These are phyloP conservation scores for Mortierella sp. DNA, from an alignment of 371 early-diverging fungal genomes.

Conservation along the genomic window DNA sequence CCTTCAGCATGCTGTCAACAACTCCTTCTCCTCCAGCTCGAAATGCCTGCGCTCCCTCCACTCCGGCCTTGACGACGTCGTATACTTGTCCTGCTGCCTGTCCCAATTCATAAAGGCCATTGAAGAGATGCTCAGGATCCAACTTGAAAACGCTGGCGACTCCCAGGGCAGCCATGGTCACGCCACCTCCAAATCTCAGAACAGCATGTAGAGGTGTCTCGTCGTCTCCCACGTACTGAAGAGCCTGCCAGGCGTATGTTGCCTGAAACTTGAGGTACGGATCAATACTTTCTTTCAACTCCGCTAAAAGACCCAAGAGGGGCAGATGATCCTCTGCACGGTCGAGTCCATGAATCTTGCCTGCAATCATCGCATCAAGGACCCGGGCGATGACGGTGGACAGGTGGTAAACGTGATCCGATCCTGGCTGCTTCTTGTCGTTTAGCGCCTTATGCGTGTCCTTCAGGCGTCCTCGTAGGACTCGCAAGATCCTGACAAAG, in stretches of 20 bases:
- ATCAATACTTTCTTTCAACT: conserved; percentile 5
- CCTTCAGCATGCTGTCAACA: background rate
- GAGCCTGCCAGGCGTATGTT: conserved; percentile 22
- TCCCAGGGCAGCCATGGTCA: background rate
- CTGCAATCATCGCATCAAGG: conserved; percentile 14
- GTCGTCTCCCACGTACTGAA: conserved; percentile 17
- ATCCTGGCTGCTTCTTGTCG: background rate
- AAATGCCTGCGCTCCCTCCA: background rate
- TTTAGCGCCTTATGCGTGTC: background rate
- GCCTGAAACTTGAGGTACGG: conserved; percentile 15
- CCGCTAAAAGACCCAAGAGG: background rate
- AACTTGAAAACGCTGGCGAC: conserved; percentile 14
- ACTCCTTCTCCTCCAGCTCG: background rate
- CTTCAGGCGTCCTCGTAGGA: background rate
- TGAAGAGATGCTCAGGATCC: background rate
- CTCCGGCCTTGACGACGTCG: background rate
- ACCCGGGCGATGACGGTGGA: background rate
- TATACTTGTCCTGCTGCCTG: background rate
- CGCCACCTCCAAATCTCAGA: background rate
- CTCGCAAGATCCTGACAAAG: conserved; percentile 8
- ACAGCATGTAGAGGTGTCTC: conserved; percentile 4
- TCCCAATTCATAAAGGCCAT: background rate
- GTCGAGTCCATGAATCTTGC: background rate
- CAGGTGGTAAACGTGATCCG: background rate
- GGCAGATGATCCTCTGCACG: conserved; percentile 2